Conservation (phyloP, 2,329 filamentous ascomycete species). For the Aspergillus aculeatinus region DNA sequence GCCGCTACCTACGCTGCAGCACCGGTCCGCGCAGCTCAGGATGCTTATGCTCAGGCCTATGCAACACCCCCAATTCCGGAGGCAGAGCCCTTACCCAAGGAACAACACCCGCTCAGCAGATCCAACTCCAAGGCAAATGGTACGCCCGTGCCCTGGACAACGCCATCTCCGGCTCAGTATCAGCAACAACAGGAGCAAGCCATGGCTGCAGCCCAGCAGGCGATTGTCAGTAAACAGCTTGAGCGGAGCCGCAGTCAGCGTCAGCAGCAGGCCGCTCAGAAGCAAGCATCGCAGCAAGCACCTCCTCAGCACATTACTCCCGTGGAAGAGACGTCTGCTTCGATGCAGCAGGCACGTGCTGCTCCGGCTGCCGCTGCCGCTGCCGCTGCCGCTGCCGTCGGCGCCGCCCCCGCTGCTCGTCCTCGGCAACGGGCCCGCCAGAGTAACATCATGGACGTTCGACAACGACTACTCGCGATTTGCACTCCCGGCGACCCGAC, state of each 20-base stretch:
- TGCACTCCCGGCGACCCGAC: conserved; percentile 88
- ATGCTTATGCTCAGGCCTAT: conserved; percentile 45
- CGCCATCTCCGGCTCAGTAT: conserved; percentile 46
- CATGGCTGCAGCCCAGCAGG: conserved; percentile 74
- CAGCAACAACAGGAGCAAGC: conserved; percentile 80
- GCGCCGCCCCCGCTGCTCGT: conserved; percentile 59
- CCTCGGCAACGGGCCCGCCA: conserved; percentile 76
- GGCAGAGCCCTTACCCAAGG: conserved; percentile 59
- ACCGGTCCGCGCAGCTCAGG: conserved; percentile 58
- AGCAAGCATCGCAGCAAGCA: conserved; percentile 24
- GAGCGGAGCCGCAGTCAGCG: conserved; percentile 73
- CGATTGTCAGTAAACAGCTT: conserved; percentile 67
- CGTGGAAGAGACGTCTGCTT: conserved; percentile 37
- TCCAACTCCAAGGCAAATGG: conserved; percentile 66
- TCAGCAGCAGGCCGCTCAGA: conserved; percentile 54
- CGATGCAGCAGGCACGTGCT: conserved; percentile 11
- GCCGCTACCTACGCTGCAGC: conserved; percentile 38
- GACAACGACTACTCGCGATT: conserved; percentile 79
- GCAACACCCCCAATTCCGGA: conserved; percentile 55
- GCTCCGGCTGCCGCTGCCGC: not conserved
- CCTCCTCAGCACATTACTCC: conserved; percentile 40
- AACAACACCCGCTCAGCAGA: conserved; percentile 60
- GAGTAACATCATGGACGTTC: conserved; percentile 77
- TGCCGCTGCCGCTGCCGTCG: not conserved
- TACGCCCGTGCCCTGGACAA: conserved; percentile 49